Base-by-base conservation (phyloP, 1,284 basidiomycete genomes). In the Rhizoctonia solani region DNA sequence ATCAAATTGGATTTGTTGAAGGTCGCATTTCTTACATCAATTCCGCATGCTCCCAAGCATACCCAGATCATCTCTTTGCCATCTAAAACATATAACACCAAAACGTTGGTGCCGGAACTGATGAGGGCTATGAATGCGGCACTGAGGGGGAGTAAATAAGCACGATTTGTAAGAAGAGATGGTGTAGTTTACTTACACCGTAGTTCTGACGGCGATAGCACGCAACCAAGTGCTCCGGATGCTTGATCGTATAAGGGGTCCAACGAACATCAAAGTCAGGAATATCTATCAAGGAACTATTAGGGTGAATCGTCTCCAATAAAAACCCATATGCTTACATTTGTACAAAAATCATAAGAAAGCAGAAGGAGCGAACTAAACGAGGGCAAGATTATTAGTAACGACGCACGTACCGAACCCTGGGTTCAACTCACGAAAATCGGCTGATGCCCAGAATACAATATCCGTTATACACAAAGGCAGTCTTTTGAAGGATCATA, bases 61-160 rank as follows among this genome's bases (percentile, higher is more conserved):
- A 61, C 44, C 56, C 56, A 61, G 14, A 61, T 61, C 56, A 50
- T 61, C 44, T 61, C 56, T 34, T 61, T 47, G 44, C 56, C 56
- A 30, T 61, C 56, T 3, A 61, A 19, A 14, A 50, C 56, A 23
- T 61, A 61, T 3, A 61, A 32, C 3, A 61, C 30, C 23, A 61
- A 37, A 16, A 61, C 56, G 32, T 61, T 61, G 30, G 56, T 46
- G 4, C 29, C 56, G 29, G 56, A 49, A 37, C 44, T 50, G 19
- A 61, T 23, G 30, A 61, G 56, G 14, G 56, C 56, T 29, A 61
- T 50, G 19, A 42, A 61, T 32, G 56, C 44, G 11, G 56, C 56
- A 50, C 56, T 61, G 46, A 30, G 32, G 32, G 6, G 16, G 27
- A 13, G 30, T 11, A 16, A 29, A n/a, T 49, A 11, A 29, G 30